These are phyloP conservation scores for Macrophomina pseudophaseolina DNA, from an alignment of 2,329 filamentous ascomycete species.

Conservation along the genomic window DNA sequence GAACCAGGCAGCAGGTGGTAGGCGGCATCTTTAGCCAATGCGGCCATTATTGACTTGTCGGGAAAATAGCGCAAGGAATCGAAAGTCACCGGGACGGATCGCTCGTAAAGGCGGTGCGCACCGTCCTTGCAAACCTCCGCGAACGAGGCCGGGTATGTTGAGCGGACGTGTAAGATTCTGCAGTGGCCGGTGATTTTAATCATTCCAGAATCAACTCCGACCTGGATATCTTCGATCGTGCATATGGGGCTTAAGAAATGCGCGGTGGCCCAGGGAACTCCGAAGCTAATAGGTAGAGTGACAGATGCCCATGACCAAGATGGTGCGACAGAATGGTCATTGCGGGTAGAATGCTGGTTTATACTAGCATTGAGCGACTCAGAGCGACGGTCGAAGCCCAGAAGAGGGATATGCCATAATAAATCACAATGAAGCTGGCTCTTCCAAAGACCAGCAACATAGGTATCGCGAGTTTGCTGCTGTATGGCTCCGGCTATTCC, in stretches of 20 bases:
- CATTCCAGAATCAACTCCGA: not conserved
- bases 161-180: constrained; percentile 31
- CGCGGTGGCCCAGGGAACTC: constrained; percentile 14
- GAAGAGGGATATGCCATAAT: not conserved
- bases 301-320: constrained; percentile 19
- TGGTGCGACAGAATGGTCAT: not conserved
- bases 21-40: not conserved
- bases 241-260: constrained; percentile 30
- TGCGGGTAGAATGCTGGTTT: not conserved
- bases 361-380: not conserved
- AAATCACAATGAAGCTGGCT: not conserved
- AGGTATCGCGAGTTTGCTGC: not conserved
- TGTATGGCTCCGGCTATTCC: not conserved
- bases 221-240: constrained; percentile 29
- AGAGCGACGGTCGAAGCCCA: not conserved
- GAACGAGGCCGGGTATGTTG: constrained; percentile 32
- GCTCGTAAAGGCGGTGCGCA: constrained; percentile 28
- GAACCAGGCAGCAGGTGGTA: constrained; percentile 31
- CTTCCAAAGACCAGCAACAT: constrained; percentile 10
- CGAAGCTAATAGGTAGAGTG: constrained; percentile 27
- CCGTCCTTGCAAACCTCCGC: constrained; percentile 28
- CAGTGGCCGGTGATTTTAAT: constrained; percentile 25
- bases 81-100: constrained; percentile 31
- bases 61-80: constrained; percentile 25
- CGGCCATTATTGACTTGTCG: too few relatives aligned